Base-by-base conservation (phyloP, 1,139 yeast genomes). In the Magnusiomyces tetraspermus region DNA sequence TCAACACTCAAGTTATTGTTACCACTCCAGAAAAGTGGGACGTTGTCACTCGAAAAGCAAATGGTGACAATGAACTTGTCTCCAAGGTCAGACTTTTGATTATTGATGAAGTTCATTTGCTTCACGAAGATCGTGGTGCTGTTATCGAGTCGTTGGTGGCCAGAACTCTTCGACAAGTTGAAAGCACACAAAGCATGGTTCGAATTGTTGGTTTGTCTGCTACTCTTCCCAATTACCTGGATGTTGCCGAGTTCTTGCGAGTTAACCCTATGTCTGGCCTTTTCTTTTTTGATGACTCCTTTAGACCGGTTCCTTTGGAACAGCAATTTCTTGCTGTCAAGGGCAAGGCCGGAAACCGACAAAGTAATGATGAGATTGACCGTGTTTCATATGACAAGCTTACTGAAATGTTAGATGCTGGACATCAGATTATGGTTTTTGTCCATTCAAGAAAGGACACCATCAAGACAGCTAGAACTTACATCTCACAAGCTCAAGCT, bases 1-100 rank as follows among this genome's bases (percentile, higher is more conserved):
- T 82, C 63, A 78, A 79, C 1, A 92, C 97, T 0, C 98, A 92
- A 66, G 77, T 92, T 44, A 86, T 92, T 60, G 97, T 92, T 6
- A 92, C 97, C 0, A 92, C 98, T 0, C 98, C 98, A 0, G 98
- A 92, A 67, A 92, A 92, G 69, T 92, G 99, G 99, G 99, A 92
- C 72, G 97, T 92, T 11, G 97, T 92, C 1, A 92, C 98, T 0
- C 78, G 98, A 66, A 92, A 92, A 63, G 85, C 78, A 65, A 76
- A 74, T 51, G 92, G 97, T 53, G 97, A 89, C 64, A 83, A 82
- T 50, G 96, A 90, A 58, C 71, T 92, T 42, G 94, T 88, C 2
- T 80, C 85, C 17, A 89, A 88, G 62, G 95, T 94, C 5, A 85
- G 83, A 64, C 72, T 92, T 15, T 71, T 92, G 52, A 86, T 92